Evolutionary conservation across 768 basidiomycete species (phyloP).

Genomic region (Rhodotorula toruloides): DNA sequence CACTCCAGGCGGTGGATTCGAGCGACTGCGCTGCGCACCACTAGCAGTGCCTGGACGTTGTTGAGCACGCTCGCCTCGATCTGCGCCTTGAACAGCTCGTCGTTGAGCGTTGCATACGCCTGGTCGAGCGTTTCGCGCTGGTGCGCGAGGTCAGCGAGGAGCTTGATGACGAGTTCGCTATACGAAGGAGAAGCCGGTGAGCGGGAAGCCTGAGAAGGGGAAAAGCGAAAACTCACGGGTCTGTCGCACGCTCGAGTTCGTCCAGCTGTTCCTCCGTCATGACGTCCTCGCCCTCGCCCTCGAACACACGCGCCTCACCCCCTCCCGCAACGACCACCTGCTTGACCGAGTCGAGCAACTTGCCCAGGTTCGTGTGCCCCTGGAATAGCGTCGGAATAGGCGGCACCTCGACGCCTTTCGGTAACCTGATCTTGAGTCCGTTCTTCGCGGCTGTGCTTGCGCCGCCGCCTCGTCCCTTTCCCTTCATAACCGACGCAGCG

Average conservation of each 20-base stretch:
- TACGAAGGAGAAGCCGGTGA: background rate
- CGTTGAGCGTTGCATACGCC: background rate
- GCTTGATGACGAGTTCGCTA: background rate
- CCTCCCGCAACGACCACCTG: too few species aligned
- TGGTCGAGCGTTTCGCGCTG: background rate
- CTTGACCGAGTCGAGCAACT: too few species aligned
- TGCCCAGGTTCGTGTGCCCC: too few species aligned
- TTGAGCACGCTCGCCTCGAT: conserved; percentile 2
- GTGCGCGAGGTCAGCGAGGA: background rate
- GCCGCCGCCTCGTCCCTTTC: too few species aligned
- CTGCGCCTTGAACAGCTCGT: background rate
- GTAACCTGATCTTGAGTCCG: too few species aligned
- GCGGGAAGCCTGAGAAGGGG: background rate
- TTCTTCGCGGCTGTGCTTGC: too few species aligned
- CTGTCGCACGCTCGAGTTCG: background rate
- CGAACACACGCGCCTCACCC: too few species aligned
- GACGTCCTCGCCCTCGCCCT: too few species aligned
- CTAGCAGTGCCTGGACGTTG: background rate
- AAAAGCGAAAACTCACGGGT: background rate
- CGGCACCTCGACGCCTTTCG: too few species aligned
- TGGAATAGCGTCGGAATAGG: too few species aligned
- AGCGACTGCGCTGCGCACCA: background rate
- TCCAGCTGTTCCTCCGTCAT: background rate
- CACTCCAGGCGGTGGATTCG: background rate
- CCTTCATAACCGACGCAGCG: too few species aligned